Base-by-base conservation (phyloP, 768 basidiomycete species). In the Gymnopilus junonius region DNA sequence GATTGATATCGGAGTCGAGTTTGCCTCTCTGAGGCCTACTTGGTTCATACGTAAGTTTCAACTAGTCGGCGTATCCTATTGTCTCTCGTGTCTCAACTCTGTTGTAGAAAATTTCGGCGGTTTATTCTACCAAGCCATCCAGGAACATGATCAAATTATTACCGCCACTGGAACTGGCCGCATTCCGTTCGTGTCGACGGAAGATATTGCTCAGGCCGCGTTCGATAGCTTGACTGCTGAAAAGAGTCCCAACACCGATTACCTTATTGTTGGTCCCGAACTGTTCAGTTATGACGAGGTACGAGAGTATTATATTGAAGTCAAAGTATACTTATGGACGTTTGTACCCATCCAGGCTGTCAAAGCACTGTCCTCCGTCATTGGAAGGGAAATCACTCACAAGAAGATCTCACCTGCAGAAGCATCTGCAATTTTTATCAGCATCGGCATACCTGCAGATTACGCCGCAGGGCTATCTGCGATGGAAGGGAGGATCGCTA, bases 21-120 rank as follows among this genome's bases (percentile, higher is more conserved):
- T 71, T 51, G 67, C 65, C 10, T 68, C 70, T 10, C 58, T 77
- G 15, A 64, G 74, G 0, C 73, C 75, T 11, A 72, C 72, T 37
- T 75, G 74, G 73, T 76, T 76, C 54, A 68, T 71, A 23, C 71
- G 76, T 74, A 39, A 64, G 63, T 46, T 17, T 10, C n/a, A n/a
- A n/a, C n/a, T 8, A 8, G 23, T 39, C 23, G 11, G 14, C 29
- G 5, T 50, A 11, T 3, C 8, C 23, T 31, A 12, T n/a, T 37
- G 10, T 20, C 12, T 21, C n/a, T 25, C 37, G 31, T 27, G 5
- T 48, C 11, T 20, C 8, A 20, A 32, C 2, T 39, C 11, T 25
- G n/a, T 42, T 21, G 8, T 35, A 78, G 77, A 78, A 23, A 78
- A 78, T 63, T 72, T 78, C 20, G 43, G 17, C 20, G 32, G 34